Evolutionary conservation across 805 yeast species (phyloP).

Genomic region (Ogataea chonburiensis): DNA sequence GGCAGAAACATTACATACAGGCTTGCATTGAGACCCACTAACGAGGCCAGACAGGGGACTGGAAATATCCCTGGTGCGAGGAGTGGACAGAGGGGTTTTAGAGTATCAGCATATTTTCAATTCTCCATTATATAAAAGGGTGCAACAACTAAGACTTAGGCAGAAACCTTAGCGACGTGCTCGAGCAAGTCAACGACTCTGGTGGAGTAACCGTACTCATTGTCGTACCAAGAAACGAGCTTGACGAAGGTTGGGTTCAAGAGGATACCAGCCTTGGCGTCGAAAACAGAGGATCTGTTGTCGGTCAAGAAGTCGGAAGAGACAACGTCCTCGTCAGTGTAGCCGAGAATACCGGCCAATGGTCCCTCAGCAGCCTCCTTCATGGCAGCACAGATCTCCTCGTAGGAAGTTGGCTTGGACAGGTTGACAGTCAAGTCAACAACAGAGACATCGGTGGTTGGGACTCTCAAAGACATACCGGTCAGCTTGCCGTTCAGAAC

Average conservation of each 20-base stretch:
- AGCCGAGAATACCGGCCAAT: constrained; percentile 80
- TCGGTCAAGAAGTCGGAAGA: constrained; percentile 87
- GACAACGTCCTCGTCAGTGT: constrained; percentile 91
- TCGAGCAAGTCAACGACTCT: constrained; percentile 90
- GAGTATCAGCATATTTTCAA: no score
- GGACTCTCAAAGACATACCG: constrained; percentile 92
- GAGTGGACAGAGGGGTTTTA: no score
- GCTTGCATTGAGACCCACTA: no score
- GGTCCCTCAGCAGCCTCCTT: constrained; percentile 75
- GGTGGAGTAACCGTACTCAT: constrained; percentile 94
- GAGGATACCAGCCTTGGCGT: constrained; percentile 87
- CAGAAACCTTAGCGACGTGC: constrained; percentile 63
- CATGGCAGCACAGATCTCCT: constrained; percentile 73
- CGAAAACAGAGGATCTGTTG: constrained; percentile 83
- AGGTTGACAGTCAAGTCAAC: constrained; percentile 89
- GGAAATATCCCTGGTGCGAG: no score
- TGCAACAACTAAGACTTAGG: no score
- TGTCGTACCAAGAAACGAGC: constrained; percentile 93
- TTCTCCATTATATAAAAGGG: constrained; percentile 2
- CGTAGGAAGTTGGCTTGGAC: constrained; percentile 74
- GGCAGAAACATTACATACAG: no score
- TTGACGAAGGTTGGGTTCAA: constrained; percentile 87
- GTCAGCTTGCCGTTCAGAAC: constrained; percentile 89
- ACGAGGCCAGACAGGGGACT: no score
- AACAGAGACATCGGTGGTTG: constrained; percentile 90